These are phyloP conservation scores for Oryza brachyantha DNA, from an alignment of 176 grass and related monocot species.

Conservation along the genomic window DNA sequence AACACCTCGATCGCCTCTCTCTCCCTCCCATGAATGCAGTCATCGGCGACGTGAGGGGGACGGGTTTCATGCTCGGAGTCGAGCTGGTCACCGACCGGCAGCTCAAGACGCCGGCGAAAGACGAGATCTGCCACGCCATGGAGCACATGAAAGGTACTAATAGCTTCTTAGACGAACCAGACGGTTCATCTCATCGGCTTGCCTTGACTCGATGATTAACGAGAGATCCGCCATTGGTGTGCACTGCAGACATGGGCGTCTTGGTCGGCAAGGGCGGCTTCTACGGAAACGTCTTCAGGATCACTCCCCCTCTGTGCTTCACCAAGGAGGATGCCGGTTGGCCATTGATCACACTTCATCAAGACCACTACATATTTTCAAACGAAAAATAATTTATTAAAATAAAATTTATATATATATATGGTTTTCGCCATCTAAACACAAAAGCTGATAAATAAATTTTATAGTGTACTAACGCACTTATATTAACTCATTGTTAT, in stretches of 20 bases:
- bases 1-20: no score
- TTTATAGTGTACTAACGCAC: no score
- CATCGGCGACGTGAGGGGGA: slow-evolving; percentile 90
- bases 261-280: slow-evolving; percentile 92
- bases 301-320: slow-evolving; percentile 93
- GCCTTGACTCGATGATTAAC: not conserved
- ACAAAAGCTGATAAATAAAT: no score
- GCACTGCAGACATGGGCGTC: slow-evolving; percentile 76
- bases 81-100: slow-evolving; percentile 78
- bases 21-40: slow-evolving; percentile 33
- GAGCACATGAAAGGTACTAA: slow-evolving; percentile 92
- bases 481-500: no score
- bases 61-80: slow-evolving; percentile 90
- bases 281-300: slow-evolving; percentile 97
- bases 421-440: no score
- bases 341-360: not conserved
- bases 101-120: slow-evolving; percentile 76
- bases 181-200: not conserved
- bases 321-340: slow-evolving; percentile 88
- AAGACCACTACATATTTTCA: no score
- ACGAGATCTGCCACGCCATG: slow-evolving; percentile 80
- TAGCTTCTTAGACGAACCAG: not conserved
- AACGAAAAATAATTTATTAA: no score
- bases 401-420: no score
- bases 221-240: not conserved